Percentiles rank a stretch among this genome's conserved stretches.
Conservation (phyloP, 2,329 filamentous ascomycete species). For the Paraphaeosphaeria minitans region DNA sequence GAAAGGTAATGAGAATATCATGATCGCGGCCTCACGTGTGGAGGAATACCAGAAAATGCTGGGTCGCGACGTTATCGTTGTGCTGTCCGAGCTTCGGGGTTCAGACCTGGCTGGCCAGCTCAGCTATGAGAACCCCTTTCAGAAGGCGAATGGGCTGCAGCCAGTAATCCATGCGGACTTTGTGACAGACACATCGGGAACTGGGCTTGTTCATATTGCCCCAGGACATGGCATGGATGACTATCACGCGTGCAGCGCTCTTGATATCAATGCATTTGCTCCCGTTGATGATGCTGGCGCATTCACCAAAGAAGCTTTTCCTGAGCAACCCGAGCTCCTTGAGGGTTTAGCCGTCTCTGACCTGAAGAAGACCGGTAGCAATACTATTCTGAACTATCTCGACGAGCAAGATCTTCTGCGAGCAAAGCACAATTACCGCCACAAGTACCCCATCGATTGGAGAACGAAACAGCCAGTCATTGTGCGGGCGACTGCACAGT, state of each 20-base stretch:
- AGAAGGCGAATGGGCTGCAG: slow-evolving; percentile 64
- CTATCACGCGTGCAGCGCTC: slow-evolving; percentile 76
- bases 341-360: slow-evolving; percentile 73
- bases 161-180: slow-evolving; percentile 84
- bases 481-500: slow-evolving; percentile 89
- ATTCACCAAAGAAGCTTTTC: slow-evolving; percentile 81
- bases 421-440: slow-evolving; percentile 71
- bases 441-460: slow-evolving; percentile 99
- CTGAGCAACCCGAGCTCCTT: slow-evolving; percentile 69
- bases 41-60: slow-evolving; percentile 53
- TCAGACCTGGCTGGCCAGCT: slow-evolving; percentile 65
- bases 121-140: slow-evolving; percentile 73
- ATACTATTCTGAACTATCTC: slow-evolving; percentile 72
- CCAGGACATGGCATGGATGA: slow-evolving; percentile 97
- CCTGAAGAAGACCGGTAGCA: slow-evolving; percentile 60
- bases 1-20: slow-evolving; percentile 59
- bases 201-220: slow-evolving; percentile 91
- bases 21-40: slow-evolving; percentile 75
- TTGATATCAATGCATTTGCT: slow-evolving; percentile 74
- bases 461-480: slow-evolving; percentile 92
- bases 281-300: slow-evolving; percentile 81
- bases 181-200: slow-evolving; percentile 87
- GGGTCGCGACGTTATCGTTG: slow-evolving; percentile 49
- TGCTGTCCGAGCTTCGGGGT: slow-evolving; percentile 66
- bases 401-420: slow-evolving; percentile 61